phyloP scores from a whole-genome alignment of 306 rosid genomes.

The Carpinus fangiana region DNA sequence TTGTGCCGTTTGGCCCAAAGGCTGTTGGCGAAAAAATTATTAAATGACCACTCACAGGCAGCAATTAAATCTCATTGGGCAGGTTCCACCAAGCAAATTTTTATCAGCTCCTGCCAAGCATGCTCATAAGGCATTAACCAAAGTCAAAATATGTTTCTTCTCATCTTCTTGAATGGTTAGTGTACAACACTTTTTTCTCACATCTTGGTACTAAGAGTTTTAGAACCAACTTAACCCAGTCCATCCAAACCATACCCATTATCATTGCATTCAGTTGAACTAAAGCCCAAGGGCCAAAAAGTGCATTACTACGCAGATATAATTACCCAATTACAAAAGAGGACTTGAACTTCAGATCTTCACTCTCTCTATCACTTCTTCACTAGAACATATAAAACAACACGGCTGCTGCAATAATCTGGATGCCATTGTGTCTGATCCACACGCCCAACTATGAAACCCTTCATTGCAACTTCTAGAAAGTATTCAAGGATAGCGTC shows the following conservation, averaged over 20 bases:
- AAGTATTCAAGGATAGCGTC: conserved; percentile 86
- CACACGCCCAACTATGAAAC: conserved; percentile 69
- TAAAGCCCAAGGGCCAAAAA: neutral
- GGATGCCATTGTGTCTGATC: conserved; percentile 80
- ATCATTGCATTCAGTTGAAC: neutral
- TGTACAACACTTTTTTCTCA: neutral
- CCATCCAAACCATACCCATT: neutral
- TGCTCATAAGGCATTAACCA: neutral
- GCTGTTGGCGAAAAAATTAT: too few relatives aligned
- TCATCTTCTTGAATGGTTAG: neutral
- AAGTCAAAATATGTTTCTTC: neutral
- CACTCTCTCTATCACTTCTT: conserved; percentile 44
- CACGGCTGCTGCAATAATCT: conserved; percentile 68
- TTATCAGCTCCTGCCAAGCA: neutral
- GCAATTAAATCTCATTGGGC: neutral
- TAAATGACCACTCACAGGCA: neutral
- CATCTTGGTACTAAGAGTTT: neutral
- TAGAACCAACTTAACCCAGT: too few relatives aligned
- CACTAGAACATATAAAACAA: conserved; percentile 66
- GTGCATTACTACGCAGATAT: conserved; percentile 16
- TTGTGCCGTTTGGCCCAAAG: too few relatives aligned
- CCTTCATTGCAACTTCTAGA: conserved; percentile 64
- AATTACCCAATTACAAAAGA: conserved; percentile 6
- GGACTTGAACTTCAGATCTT: neutral
- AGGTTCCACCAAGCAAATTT: neutral